These are phyloP conservation scores for Trichocladium uniseriatum DNA, from an alignment of 495 filamentous ascomycete genomes.

Conservation along the genomic window DNA sequence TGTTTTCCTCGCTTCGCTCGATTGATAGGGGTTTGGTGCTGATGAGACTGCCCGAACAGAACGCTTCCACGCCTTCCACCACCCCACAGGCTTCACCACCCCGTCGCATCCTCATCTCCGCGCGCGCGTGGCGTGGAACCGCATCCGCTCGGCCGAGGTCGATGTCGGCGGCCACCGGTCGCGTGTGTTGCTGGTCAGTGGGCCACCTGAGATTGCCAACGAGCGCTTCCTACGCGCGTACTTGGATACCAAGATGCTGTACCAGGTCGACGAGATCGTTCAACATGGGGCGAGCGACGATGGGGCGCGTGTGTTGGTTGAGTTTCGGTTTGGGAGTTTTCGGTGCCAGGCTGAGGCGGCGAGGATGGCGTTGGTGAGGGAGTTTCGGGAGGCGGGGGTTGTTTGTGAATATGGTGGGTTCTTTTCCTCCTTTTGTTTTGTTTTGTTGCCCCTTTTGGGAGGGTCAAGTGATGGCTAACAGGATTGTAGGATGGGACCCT, in stretches of 20 bases:
- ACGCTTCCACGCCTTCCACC: conserved; percentile 10
- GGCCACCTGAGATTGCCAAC: conserved; percentile 14
- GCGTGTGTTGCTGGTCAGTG: conserved; percentile 22
- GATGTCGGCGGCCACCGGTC: conserved; percentile 14
- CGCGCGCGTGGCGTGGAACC: conserved; percentile 19
- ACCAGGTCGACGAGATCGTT: conserved; percentile 19
- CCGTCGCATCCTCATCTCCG: background rate
- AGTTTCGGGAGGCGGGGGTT: conserved; percentile 21
- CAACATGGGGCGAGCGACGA: background rate
- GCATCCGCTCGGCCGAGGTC: conserved; percentile 19
- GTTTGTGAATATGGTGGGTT: conserved; percentile 20
- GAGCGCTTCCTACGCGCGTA: conserved; percentile 11
- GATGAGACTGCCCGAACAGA: too few relatives aligned
- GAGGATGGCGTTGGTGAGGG: conserved; percentile 26
- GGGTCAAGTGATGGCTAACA: background rate
- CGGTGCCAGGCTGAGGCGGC: conserved; percentile 35
- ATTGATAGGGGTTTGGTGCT: too few relatives aligned
- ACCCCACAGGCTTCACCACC: background rate
- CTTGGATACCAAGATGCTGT: conserved; percentile 18
- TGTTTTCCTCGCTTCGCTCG: background rate
- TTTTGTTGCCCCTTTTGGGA: background rate
- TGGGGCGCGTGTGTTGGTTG: conserved; percentile 13
- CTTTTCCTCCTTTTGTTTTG: background rate
- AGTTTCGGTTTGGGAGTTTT: conserved; percentile 37
- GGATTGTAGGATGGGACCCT: conserved; percentile 9